phyloP scores from a whole-genome alignment of 768 basidiomycete genomes.

The Lepiota brunneoincarnata region DNA sequence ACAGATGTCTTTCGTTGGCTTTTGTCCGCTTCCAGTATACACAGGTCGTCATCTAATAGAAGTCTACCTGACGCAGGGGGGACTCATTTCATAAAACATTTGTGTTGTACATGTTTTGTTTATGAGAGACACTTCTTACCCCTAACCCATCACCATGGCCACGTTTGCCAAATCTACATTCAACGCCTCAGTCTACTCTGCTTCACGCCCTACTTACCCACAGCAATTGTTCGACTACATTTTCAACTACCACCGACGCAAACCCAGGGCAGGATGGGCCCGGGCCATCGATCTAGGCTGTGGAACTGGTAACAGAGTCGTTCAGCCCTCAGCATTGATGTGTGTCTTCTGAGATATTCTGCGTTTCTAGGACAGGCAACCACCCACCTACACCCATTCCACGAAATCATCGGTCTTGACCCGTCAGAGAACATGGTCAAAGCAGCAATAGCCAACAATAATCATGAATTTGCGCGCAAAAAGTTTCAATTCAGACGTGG shows the following conservation, averaged over 20 bases:
- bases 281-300: constrained; percentile 77
- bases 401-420: constrained; percentile 67
- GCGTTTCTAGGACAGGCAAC: constrained; percentile 66
- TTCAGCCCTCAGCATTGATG: background rate
- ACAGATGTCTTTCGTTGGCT: background rate
- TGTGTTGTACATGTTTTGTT: no score
- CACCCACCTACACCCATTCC: constrained; percentile 50
- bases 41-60: background rate
- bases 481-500: constrained; percentile 30
- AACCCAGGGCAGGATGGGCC: constrained; percentile 38
- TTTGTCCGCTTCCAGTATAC: background rate
- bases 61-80: no score
- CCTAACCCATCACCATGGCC: constrained; percentile 45
- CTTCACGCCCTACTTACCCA: constrained; percentile 74
- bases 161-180: constrained; percentile 74
- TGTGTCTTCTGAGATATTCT: background rate
- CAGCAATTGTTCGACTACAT: constrained; percentile 59
- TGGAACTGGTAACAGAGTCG: constrained; percentile 62
- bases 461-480: constrained; percentile 1
- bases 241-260: constrained; percentile 50
- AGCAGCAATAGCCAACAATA: constrained; percentile 35
- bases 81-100: background rate
- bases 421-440: constrained; percentile 71
- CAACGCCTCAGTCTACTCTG: constrained; percentile 64
- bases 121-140: no score